Evolutionary conservation across 2,329 filamentous ascomycete genomes (phyloP).

Genomic region (Cladosporium sp.): DNA sequence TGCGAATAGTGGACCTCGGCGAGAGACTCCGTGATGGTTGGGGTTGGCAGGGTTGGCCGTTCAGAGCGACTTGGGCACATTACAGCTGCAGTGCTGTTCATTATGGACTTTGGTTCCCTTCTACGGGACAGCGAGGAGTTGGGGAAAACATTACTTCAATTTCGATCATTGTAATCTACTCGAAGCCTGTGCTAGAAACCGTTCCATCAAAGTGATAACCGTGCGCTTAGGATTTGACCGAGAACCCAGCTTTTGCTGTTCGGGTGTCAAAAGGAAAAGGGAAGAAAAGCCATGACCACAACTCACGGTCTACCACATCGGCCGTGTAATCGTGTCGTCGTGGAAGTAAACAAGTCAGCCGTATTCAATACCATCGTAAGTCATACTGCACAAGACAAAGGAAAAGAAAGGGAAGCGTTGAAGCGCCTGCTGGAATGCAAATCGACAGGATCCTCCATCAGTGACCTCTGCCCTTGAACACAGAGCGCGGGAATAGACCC

Average conservation of each 20-base stretch:
- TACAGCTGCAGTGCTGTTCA: too few species aligned
- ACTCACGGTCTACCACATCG: neutral
- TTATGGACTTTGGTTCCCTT: too few species aligned
- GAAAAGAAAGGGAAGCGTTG: neutral
- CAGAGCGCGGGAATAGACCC: neutral
- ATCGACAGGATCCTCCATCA: neutral
- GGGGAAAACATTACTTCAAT: neutral
- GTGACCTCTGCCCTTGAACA: neutral
- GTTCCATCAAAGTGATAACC: neutral
- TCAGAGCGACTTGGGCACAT: too few species aligned
- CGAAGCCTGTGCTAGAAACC: neutral
- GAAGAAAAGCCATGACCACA: neutral
- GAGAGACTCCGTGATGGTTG: too few species aligned
- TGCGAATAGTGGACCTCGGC: too few species aligned
- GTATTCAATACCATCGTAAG: neutral
- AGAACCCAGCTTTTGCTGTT: too few species aligned
- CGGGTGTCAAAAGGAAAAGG: neutral
- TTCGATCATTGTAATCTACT: neutral
- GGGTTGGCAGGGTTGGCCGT: too few species aligned
- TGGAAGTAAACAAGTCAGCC: neutral
- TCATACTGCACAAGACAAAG: slow-evolving; percentile 1
- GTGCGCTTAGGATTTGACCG: neutral
- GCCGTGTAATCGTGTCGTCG: neutral
- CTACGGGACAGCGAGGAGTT: too few species aligned
- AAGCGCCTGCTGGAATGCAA: too few species aligned